Base-by-base conservation (phyloP, 768 basidiomycete species). In the Suillus tomentosus region DNA sequence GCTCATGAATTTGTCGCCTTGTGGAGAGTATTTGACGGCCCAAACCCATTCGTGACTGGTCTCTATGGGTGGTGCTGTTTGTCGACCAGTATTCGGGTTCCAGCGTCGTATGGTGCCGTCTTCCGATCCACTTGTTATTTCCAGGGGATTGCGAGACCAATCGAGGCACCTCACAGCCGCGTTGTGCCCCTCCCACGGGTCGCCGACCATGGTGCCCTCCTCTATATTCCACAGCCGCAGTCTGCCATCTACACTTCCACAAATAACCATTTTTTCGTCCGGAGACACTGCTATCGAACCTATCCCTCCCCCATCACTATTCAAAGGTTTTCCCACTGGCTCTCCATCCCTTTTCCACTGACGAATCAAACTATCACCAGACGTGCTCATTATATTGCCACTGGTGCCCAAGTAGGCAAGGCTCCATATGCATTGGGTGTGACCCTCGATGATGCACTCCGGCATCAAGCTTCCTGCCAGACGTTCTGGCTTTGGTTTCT, bases 41-140 rank as follows among this genome's bases (percentile, higher is more conserved):
- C 2, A 2, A 0, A 53, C 15, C 19, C 10, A 13, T 5, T 5
- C 10, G 6, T 36, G 11, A 14, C 54, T 3, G 2, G 19, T 3
- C 5, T 55, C 2, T 55, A 55, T 55, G 2, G 54, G 19, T 7
- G 34, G 34, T 55, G 6, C 54, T 0, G 37, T 36, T 36, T 22
- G 34, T 36, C 34, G 34, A 3, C 19, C 34, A n/a, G 62, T 56
- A 45, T 40, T 14, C 5, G 54, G 47, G 27, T 70, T 61, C 64
- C 69, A 72, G 4, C 66, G 31, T 14, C 63, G 42, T 10, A 68
- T 64, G 10, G 61, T 63, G 3, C 42, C 66, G 37, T 71, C 62
- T 4, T 42, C 0, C 22, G 64, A 39, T 11, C 59, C 64, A 5
- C 61, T 58, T 8, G 60, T 70, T 1, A 71, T 45, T 15, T 55